Percentiles rank a stretch among this genome's conserved stretches.
Evolutionary conservation across 192 early-diverging fungal species (phyloP).

Genomic region (Allomyces macrogynus): DNA sequence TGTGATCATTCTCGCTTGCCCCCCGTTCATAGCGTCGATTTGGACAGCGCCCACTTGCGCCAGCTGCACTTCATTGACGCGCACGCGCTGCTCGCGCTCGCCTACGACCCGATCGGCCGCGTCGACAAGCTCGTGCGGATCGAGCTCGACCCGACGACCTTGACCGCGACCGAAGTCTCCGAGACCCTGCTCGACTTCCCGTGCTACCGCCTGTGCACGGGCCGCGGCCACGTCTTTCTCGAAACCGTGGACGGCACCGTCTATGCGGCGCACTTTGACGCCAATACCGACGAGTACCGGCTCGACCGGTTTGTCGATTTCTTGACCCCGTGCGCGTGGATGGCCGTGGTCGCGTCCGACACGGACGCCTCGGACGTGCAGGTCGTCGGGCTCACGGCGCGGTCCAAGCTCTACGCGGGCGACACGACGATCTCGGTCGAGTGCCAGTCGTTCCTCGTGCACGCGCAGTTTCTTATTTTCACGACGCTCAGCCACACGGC

Average conservation of each 20-base stretch:
- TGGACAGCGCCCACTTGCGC: conserved; percentile 10
- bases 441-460: conserved; percentile 71
- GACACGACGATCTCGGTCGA: conserved; percentile 33
- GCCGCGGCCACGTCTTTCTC: conserved; percentile 15
- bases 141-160: conserved; percentile 15
- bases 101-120: conserved; percentile 15
- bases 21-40: too few relatives aligned
- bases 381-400: conserved; percentile 49
- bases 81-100: conserved; percentile 30
- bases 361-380: neutral
- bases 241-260: conserved; percentile 19
- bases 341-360: neutral
- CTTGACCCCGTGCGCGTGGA: neutral
- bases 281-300: conserved; percentile 1
- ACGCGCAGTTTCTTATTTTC: conserved; percentile 58
- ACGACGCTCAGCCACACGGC: conserved; percentile 65
- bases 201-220: conserved; percentile 14
- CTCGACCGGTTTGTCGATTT: neutral
- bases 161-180: conserved; percentile 4
- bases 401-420: conserved; percentile 70
- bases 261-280: conserved; percentile 8
- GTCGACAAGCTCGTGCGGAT: conserved; percentile 18
- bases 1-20: too few relatives aligned
- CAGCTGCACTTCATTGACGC: conserved; percentile 48
- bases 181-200: conserved; percentile 11